A percentile compares a stretch with the other conserved stretches of the same genome.
Evolutionary conservation across 1,284 basidiomycete genomes (phyloP).

Genomic region (Melampsora larici-populina): DNA sequence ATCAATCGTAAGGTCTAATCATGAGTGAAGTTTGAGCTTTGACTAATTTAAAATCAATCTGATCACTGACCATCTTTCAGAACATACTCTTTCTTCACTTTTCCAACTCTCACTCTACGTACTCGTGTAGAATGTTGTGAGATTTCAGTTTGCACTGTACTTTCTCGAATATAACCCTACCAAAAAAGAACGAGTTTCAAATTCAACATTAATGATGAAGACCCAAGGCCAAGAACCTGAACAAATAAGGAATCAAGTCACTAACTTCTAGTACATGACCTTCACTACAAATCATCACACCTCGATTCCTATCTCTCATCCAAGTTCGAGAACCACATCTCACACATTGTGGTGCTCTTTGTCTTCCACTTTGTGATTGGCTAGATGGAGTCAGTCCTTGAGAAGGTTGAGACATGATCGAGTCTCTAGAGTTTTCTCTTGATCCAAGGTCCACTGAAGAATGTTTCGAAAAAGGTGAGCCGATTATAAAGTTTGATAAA

Average conservation of each 20-base stretch:
- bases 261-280: slow-evolving; percentile 47
- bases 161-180: slow-evolving; percentile 32
- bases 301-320: slow-evolving; percentile 42
- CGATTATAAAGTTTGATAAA: too few species aligned
- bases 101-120: slow-evolving; percentile 9
- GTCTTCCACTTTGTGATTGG: neutral
- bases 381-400: neutral
- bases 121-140: slow-evolving; percentile 15
- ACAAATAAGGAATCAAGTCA: neutral
- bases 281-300: slow-evolving; percentile 45
- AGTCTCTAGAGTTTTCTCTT: too few species aligned
- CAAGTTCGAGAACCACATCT: slow-evolving; percentile 45
- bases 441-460: too few species aligned
- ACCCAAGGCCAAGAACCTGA: neutral
- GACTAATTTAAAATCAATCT: neutral
- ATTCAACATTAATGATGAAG: neutral
- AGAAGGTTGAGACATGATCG: neutral
- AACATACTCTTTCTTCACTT: slow-evolving; percentile 13
- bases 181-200: neutral
- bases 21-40: neutral
- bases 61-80: slow-evolving; percentile 9
- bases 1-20: too few species aligned
- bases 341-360: slow-evolving; percentile 29
- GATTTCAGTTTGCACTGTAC: slow-evolving; percentile 14
- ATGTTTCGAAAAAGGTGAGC: too few species aligned